phyloP scores from a whole-genome alignment of 257 asterid genomes.

The Nicotiana undulata region DNA sequence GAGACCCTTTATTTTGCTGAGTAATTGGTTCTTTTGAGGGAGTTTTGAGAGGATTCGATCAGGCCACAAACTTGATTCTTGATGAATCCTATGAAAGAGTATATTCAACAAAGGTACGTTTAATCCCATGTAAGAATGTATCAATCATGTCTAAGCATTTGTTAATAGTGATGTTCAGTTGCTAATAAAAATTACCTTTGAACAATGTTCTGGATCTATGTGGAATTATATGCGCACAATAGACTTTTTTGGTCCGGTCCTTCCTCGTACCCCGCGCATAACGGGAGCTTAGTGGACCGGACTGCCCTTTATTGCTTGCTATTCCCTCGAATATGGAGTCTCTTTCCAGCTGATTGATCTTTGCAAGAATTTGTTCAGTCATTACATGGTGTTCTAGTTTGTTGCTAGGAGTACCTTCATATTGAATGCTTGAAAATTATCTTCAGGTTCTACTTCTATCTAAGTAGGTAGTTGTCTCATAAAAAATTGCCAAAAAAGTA shows the following conservation, averaged over 20 bases:
- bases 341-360: neutral
- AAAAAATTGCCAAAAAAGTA: neutral
- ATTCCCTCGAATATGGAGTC: neutral
- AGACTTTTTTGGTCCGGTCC: too few species aligned
- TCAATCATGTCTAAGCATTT: neutral
- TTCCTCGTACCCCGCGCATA: too few species aligned
- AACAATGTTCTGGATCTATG: neutral
- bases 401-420: neutral
- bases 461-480: neutral
- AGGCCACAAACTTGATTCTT: constrained; percentile 92
- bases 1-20: neutral
- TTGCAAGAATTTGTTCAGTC: neutral
- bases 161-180: neutral
- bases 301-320: neutral
- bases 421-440: neutral
- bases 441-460: neutral
- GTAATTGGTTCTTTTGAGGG: constrained; percentile 45
- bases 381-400: neutral
- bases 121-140: neutral
- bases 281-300: too few species aligned
- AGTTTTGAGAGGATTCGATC: constrained; percentile 83
- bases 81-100: constrained; percentile 99
- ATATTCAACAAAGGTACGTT: constrained; percentile 85
- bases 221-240: too few species aligned
- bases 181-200: neutral